These are phyloP conservation scores for Hanseniaspora thailandica DNA, from an alignment of 805 yeast genomes.

Conservation along the genomic window DNA sequence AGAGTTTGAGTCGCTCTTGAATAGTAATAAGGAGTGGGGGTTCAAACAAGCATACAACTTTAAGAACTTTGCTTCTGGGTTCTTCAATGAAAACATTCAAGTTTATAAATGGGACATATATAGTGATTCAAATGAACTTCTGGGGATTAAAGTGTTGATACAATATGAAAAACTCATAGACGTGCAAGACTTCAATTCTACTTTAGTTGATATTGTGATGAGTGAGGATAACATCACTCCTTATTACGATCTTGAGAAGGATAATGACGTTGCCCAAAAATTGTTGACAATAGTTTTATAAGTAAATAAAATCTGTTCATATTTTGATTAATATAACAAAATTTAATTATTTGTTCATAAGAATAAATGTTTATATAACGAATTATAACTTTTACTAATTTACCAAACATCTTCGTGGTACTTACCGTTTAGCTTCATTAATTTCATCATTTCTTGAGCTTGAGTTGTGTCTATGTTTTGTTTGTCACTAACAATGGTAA, in stretches of 20 bases:
- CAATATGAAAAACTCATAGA: background rate
- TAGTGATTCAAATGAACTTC: slow-evolving; percentile 2
- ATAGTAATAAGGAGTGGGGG: slow-evolving; percentile 14
- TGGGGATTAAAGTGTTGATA: background rate
- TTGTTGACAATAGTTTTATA: slow-evolving; percentile 5
- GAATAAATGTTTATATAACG: background rate
- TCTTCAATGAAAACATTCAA: background rate
- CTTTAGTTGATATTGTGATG: background rate
- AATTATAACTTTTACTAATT: slow-evolving; percentile 9
- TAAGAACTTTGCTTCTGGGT: background rate
- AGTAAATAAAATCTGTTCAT: background rate
- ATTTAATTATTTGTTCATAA: background rate
- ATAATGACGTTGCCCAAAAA: slow-evolving; percentile 1
- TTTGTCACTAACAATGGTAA: slow-evolving; percentile 47
- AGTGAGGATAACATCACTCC: background rate
- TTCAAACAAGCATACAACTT: slow-evolving; percentile 10
- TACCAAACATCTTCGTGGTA: slow-evolving; percentile 98
- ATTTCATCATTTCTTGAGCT: slow-evolving; percentile 67
- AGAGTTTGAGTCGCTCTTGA: slow-evolving; percentile 9
- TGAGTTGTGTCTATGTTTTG: slow-evolving; percentile 53
- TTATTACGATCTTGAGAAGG: background rate
- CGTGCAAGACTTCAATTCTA: background rate
- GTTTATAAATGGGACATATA: slow-evolving; percentile 10
- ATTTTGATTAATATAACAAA: background rate
- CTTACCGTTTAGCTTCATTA: slow-evolving; percentile 68